Evolutionary conservation across 306 rosid species (phyloP).

Genomic region (Fragaria vesca): DNA sequence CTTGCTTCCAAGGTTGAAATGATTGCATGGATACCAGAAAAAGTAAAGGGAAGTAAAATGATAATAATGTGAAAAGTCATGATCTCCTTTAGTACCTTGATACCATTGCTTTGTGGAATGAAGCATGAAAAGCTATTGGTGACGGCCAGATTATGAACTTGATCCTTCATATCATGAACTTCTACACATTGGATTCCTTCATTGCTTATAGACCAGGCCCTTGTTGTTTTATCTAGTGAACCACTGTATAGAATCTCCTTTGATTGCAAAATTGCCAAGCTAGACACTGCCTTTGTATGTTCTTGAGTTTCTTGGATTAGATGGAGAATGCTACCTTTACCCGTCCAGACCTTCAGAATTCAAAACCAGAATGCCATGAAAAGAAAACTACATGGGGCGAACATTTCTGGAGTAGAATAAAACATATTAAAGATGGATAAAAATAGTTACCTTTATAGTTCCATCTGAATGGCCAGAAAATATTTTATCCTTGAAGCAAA

Average conservation of each 20-base stretch:
- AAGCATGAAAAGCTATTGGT: conserved; percentile 52
- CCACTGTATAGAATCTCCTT: conserved; percentile 74
- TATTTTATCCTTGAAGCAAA: conserved; percentile 52
- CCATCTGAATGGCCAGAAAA: conserved; percentile 97
- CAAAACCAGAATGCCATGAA: conserved; percentile 27
- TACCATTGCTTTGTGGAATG: conserved; percentile 72
- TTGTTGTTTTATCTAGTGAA: conserved; percentile 75
- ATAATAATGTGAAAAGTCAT: background rate
- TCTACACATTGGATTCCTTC: conserved; percentile 50
- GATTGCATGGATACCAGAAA: conserved; percentile 4
- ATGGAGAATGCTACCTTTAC: conserved; percentile 62
- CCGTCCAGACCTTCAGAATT: conserved; percentile 71
- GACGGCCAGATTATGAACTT: conserved; percentile 61
- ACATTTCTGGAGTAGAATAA: background rate
- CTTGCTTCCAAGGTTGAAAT: conserved; percentile 1
- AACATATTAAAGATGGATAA: background rate
- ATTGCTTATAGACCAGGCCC: conserved; percentile 77
- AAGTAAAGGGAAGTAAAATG: background rate
- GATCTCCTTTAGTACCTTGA: conserved; percentile 55
- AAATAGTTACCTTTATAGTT: conserved; percentile 66
- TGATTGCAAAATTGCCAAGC: conserved; percentile 54
- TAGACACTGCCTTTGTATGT: conserved; percentile 72
- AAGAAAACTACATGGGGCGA: conserved; percentile 2
- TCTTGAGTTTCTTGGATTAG: conserved; percentile 67
- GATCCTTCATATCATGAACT: conserved; percentile 82